Percentiles rank a stretch among this genome's conserved stretches.
Evolutionary conservation across 2,329 filamentous ascomycete genomes (phyloP).

Genomic region (Aschersonia sp.): DNA sequence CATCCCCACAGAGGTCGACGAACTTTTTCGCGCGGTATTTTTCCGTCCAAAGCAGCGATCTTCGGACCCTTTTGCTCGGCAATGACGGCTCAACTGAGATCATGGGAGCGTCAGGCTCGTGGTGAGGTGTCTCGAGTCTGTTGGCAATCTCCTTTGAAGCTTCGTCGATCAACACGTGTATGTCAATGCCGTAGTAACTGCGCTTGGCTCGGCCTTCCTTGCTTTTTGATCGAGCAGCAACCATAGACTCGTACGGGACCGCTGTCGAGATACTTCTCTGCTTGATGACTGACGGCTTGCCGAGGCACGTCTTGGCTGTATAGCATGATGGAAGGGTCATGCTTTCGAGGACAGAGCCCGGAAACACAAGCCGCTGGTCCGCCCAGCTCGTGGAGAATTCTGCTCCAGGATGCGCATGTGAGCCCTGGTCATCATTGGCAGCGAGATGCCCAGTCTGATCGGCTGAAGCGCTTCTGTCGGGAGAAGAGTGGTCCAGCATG

Average conservation of each 20-base stretch:
- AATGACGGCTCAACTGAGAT: conserved; percentile 25
- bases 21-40: conserved; percentile 92
- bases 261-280: conserved; percentile 31
- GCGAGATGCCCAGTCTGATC: too few species aligned
- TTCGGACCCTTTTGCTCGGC: conserved; percentile 25
- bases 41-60: conserved; percentile 76
- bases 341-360: conserved; percentile 11
- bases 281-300: conserved; percentile 39
- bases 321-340: conserved; percentile 16
- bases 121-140: conserved; percentile 11
- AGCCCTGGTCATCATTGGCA: neutral
- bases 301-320: conserved; percentile 39
- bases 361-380: conserved; percentile 12
- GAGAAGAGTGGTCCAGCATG: conserved; percentile 13
- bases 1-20: conserved; percentile 86
- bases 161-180: conserved; percentile 67
- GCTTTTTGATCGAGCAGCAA: conserved; percentile 51
- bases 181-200: conserved; percentile 85
- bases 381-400: conserved; percentile 5
- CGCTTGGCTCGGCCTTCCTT: conserved; percentile 55
- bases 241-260: conserved; percentile 50
- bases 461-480: conserved; percentile 2
- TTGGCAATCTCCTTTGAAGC: conserved; percentile 45
- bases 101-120: conserved; percentile 18
- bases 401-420: neutral